phyloP scores from a whole-genome alignment of 768 basidiomycete genomes.

The Rhodotorula toruloides region DNA sequence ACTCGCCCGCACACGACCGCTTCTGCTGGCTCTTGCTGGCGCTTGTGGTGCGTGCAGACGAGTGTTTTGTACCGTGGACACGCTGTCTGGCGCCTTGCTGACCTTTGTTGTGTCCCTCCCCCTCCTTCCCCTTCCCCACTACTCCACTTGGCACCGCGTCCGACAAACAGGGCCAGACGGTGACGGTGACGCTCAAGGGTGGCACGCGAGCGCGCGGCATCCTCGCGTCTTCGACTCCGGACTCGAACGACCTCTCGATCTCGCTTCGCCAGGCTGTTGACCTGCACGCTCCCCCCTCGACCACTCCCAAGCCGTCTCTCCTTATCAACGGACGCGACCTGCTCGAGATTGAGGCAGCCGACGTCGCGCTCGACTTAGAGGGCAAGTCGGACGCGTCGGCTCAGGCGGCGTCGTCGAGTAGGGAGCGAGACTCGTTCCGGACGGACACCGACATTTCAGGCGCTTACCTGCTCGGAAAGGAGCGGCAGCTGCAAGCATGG shows the following conservation, averaged over 20 bases:
- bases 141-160: neutral
- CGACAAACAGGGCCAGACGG: slow-evolving; percentile 34
- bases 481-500: slow-evolving; percentile 34
- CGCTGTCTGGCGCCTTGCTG: neutral
- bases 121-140: too few relatives aligned
- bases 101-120: neutral
- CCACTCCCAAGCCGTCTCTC: slow-evolving; percentile 29
- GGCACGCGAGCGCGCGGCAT: slow-evolving; percentile 35
- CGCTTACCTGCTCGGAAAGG: slow-evolving; percentile 19
- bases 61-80: too few relatives aligned
- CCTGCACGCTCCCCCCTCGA: slow-evolving; percentile 16
- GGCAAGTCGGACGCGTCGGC: neutral
- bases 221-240: slow-evolving; percentile 34
- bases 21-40: slow-evolving; percentile 19
- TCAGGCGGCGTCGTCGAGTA: neutral
- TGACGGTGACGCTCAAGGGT: slow-evolving; percentile 32
- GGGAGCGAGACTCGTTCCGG: slow-evolving; percentile 38
- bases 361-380: slow-evolving; percentile 30
- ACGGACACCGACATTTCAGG: slow-evolving; percentile 46
- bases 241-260: slow-evolving; percentile 37
- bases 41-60: slow-evolving; percentile 28
- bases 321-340: slow-evolving; percentile 39
- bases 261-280: slow-evolving; percentile 35
- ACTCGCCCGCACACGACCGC: slow-evolving; percentile 11
- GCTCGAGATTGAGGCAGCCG: slow-evolving; percentile 32